Percentiles rank a stretch among this genome's conserved stretches.
These are phyloP conservation scores for Gracilaria gracilis DNA, from an alignment of 23 red algal species.

Conservation along the genomic window DNA sequence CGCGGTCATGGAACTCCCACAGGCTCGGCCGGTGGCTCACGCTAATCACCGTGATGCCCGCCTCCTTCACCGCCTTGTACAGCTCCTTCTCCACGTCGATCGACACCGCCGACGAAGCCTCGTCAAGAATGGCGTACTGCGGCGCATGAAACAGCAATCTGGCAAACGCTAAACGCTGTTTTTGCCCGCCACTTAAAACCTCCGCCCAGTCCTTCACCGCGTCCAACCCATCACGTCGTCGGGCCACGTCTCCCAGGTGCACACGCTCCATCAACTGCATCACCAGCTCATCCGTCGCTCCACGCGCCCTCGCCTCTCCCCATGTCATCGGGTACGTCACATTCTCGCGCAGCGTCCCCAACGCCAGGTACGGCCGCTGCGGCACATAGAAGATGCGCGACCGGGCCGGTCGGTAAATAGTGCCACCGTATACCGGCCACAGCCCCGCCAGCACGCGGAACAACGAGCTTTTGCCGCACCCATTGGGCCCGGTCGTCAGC, in stretches of 20 bases:
- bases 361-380: conserved; percentile 91
- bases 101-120: conserved; percentile 90
- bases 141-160: conserved; percentile 90
- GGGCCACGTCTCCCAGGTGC: conserved; percentile 79
- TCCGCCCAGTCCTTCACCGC: conserved; percentile 95
- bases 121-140: conserved; percentile 97
- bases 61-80: conserved; percentile 85
- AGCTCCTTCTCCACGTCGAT: conserved; percentile 93
- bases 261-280: conserved; percentile 80
- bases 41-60: conserved; percentile 90
- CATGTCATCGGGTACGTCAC: conserved; percentile 96
- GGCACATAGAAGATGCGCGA: conserved; percentile 92
- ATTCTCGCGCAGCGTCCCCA: conserved; percentile 92
- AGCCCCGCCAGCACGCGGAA: conserved; percentile 95
- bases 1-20: conserved; percentile 92
- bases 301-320: conserved; percentile 66
- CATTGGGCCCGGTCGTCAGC: conserved; percentile 94
- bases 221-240: conserved; percentile 85
- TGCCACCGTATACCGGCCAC: conserved; percentile 98
- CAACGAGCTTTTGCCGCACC: conserved; percentile 89
- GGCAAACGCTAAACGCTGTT: conserved; percentile 93
- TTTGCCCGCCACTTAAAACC: conserved; percentile 94
- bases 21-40: conserved; percentile 99
- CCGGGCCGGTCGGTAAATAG: conserved; percentile 78
- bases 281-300: conserved; percentile 77